A percentile compares a stretch with the other conserved stretches of the same genome.
Conservation (phyloP, 2,329 filamentous ascomycete species). For the Aspergillus sp. region DNA sequence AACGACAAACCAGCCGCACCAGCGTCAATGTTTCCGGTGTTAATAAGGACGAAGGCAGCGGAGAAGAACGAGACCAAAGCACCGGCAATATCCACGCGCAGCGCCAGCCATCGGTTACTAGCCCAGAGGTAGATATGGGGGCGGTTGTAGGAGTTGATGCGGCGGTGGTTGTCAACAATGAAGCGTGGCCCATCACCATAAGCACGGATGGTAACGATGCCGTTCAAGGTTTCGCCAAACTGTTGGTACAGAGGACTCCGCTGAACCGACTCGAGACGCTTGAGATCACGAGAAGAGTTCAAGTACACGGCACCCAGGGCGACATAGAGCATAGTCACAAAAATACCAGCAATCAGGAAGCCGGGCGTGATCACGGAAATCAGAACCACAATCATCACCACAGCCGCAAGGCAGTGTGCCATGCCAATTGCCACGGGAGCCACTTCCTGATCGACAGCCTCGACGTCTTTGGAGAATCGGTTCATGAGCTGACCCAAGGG, state of each 20-base stretch:
- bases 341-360: constrained; percentile 77
- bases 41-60: constrained; percentile 81
- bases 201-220: constrained; percentile 92
- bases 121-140: constrained; percentile 97
- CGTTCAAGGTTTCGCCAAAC: constrained; percentile 89
- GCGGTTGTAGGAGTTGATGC: constrained; percentile 83
- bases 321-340: constrained; percentile 79
- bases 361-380: constrained; percentile 85
- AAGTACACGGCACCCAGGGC: constrained; percentile 83
- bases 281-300: constrained; percentile 86
- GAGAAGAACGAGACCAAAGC: constrained; percentile 91
- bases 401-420: constrained; percentile 58
- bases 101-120: constrained; percentile 91
- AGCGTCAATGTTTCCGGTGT: constrained; percentile 74
- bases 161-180: constrained; percentile 78
- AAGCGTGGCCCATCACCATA: constrained; percentile 93
- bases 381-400: constrained; percentile 78
- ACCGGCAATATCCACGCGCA: constrained; percentile 83
- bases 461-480: constrained; percentile 94
- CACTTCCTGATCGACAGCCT: constrained; percentile 91
- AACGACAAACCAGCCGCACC: constrained; percentile 89
- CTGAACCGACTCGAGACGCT: constrained; percentile 88
- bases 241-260: constrained; percentile 95
- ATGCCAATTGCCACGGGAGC: constrained; percentile 80
- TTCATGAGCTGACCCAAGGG: constrained; percentile 97